These are phyloP conservation scores for Coccomyxa sp. DNA, from an alignment of 139 green algal genomes.

Conservation along the genomic window DNA sequence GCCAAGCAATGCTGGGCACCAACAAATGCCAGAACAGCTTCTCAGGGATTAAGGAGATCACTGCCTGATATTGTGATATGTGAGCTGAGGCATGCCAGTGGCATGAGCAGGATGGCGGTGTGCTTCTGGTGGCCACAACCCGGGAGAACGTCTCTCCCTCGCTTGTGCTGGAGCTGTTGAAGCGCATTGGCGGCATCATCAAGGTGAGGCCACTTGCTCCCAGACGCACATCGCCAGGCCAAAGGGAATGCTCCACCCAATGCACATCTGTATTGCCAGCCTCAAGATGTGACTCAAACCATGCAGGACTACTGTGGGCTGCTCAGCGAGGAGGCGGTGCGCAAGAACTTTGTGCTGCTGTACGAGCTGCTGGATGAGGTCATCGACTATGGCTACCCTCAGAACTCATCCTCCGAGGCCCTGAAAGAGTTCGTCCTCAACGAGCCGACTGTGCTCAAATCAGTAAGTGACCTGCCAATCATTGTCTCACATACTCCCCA, in stretches of 20 bases:
- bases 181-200: conserved; percentile 80
- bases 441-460: conserved; percentile 71
- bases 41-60: no score
- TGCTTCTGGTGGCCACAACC: conserved; percentile 88
- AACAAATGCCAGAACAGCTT: no score
- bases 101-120: conserved; percentile 56
- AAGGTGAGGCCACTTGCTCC: conserved; percentile 50
- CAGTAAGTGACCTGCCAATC: neutral
- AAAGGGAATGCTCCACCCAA: no score
- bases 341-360: conserved; percentile 94
- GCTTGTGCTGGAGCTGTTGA: conserved; percentile 89
- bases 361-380: conserved; percentile 98
- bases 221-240: no score
- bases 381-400: conserved; percentile 83
- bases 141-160: conserved; percentile 83
- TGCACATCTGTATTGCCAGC: no score
- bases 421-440: conserved; percentile 93
- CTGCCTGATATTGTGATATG: neutral
- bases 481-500: neutral
- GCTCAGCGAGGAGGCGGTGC: conserved; percentile 87
- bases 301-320: conserved; percentile 82
- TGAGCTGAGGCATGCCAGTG: neutral
- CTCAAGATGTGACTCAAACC: no score
- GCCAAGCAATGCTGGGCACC: no score
- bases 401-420: conserved; percentile 85